Evolutionary conservation across 2,329 filamentous ascomycete species (phyloP).

Genomic region (Dendryphion nanum): DNA sequence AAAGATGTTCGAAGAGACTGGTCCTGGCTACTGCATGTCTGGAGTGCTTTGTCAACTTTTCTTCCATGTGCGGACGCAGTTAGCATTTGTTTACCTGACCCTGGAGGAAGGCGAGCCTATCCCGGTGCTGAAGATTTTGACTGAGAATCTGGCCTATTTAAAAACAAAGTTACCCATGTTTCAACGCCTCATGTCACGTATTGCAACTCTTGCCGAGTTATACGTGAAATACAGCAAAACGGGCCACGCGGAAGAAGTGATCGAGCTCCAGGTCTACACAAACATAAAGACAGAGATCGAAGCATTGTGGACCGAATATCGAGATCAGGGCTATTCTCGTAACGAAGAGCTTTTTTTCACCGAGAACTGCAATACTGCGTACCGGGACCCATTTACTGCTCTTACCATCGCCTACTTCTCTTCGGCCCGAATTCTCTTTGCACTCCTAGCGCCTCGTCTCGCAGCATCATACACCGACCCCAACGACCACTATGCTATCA

Average conservation of each 20-base stretch:
- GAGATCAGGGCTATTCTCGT: slow-evolving; percentile 4
- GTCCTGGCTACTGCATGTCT: slow-evolving; percentile 20
- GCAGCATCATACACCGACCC: slow-evolving; percentile 7
- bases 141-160: slow-evolving; percentile 21
- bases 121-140: slow-evolving; percentile 13
- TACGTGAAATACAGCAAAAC: slow-evolving; percentile 5
- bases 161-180: slow-evolving; percentile 20
- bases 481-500: slow-evolving; percentile 14
- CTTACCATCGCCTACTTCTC: slow-evolving; percentile 23
- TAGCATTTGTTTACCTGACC: slow-evolving; percentile 11
- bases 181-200: slow-evolving; percentile 22
- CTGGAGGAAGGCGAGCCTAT: slow-evolving; percentile 4
- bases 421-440: slow-evolving; percentile 18
- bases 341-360: slow-evolving; percentile 5
- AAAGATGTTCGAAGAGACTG: slow-evolving; percentile 24
- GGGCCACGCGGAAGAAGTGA: slow-evolving; percentile 2
- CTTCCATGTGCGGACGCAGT: slow-evolving; percentile 27
- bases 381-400: slow-evolving; percentile 24
- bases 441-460: slow-evolving; percentile 10
- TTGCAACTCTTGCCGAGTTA: slow-evolving; percentile 17
- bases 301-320: slow-evolving; percentile 20
- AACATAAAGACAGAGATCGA: slow-evolving; percentile 13
- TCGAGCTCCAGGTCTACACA: slow-evolving; percentile 9
- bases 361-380: slow-evolving; percentile 6
- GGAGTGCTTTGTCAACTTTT: slow-evolving; percentile 32